Evolutionary conservation across 2,329 filamentous ascomycete genomes (phyloP), one percentile per base, ranked within the genome.

Genomic region (Pseudohalonectria lignicola): DNA sequence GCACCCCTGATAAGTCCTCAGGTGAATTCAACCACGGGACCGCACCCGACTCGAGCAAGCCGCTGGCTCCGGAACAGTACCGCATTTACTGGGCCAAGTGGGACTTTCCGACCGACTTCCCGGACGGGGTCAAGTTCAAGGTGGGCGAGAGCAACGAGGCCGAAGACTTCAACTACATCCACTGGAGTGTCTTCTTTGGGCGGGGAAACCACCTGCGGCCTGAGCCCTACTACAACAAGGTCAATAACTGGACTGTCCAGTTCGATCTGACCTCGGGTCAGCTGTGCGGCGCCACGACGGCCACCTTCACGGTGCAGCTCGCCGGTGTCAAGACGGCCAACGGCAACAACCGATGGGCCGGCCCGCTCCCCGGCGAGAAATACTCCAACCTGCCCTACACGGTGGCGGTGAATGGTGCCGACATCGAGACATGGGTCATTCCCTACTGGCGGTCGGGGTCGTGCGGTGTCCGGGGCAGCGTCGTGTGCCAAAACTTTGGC

Each of bases 171-270:
- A n/a, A n/a, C n/a, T n/a, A n/a, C n/a, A n/a, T n/a, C n/a, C 77
- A 81, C 49, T 81, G 76, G 77, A 71, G 67, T 39, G 72, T 76
- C 9, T 79, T 76, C 46, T 74, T 74, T 1, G 69, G 71, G 5
- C 59, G 69, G 21, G 70, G 60, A 2, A 69, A 76, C 51, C 64
- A 53, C 12, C 37, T 61, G 4, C 60, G 69, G 1, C 53, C 60
- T 1, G 54, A 63, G 31, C 53, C 61, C 74, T n/a, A n/a, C n/a
- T n/a, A n/a, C n/a, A n/a, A n/a, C n/a, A n/a, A n/a, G n/a, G n/a
- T n/a, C n/a, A n/a, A 74, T 49, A 75, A 77, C 51, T 77, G 73
- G 74, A 77, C 67, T 1, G 58, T 78, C 20, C 76, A 0, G n/a
- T n/a, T n/a, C n/a, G n/a, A n/a, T n/a, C n/a, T n/a, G n/a, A n/a